phyloP scores from a whole-genome alignment of 2,329 filamentous ascomycete genomes.

The Lachnellula arida region DNA sequence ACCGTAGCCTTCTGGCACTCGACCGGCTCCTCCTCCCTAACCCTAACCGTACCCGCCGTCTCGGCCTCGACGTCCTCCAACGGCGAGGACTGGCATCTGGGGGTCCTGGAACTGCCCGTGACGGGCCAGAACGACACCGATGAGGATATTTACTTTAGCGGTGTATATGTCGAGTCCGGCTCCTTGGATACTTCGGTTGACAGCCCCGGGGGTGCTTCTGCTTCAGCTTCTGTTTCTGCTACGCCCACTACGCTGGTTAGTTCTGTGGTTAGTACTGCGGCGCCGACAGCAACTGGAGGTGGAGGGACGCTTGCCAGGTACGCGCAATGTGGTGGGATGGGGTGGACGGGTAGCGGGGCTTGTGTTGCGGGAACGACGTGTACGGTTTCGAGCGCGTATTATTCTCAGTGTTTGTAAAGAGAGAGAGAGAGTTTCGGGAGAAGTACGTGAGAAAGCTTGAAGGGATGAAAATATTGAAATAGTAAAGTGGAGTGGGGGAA shows the following conservation, averaged over 20 bases:
- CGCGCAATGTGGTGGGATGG: conserved; percentile 23
- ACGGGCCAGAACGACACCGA: conserved; percentile 46
- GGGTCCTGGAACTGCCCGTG: conserved; percentile 60
- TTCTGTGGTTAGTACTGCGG: conserved; percentile 1
- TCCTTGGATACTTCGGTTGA: conserved; percentile 37
- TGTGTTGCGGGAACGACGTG: conserved; percentile 26
- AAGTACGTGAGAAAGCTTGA: not conserved
- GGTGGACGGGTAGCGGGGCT: conserved; percentile 22
- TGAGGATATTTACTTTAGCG: conserved; percentile 69
- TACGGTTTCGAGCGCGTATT: conserved; percentile 20
- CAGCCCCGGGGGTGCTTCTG: conserved; percentile 22
- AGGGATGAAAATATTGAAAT: not conserved
- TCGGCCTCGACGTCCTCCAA: conserved; percentile 58
- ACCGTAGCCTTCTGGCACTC: conserved; percentile 68
- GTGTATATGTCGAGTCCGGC: conserved; percentile 64
- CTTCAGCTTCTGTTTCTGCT: conserved; percentile 1
- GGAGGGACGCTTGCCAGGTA: conserved; percentile 17
- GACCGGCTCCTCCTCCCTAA: conserved; percentile 53
- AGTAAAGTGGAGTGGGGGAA: no score
- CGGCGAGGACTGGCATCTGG: conserved; percentile 68
- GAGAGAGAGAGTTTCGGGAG: not conserved
- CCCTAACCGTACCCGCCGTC: conserved; percentile 55
- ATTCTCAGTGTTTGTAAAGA: conserved; percentile 25
- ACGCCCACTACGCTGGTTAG: not conserved
- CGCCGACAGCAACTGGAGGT: conserved; percentile 5